Evolutionary conservation across 2,329 filamentous ascomycete genomes (phyloP), one percentile per base, ranked within the genome.

Genomic region (Chaetomiaceae sp.): DNA sequence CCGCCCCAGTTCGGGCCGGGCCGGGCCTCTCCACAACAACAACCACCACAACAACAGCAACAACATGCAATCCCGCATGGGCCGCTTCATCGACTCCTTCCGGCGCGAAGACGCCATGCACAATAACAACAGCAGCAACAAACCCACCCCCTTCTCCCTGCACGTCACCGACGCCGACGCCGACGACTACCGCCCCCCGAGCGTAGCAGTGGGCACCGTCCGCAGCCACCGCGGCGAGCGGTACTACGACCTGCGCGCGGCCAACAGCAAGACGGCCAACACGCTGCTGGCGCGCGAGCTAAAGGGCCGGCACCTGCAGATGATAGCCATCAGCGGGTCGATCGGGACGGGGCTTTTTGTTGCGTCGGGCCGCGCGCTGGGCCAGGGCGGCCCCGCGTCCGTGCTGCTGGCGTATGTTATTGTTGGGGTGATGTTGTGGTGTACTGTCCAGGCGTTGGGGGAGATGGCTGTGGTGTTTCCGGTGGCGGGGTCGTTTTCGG

Each of bases 271-370:
- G 23, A 61, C 60, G 40, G 60, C 61, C 9, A 56, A 48, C 49
- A 56, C 57, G 17, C 46, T 60, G 35, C 51, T 62, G 23, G 55
- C 61, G n/a, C 51, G 61, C 13, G 61, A 62, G 55, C 51, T 63
- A 4, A 93, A 95, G 70, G 83, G 84, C 12, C 78, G 90, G 34
- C 92, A 97, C 71, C 67, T 96, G 66, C 91, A 96, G 49, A 63
- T 63, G 60, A 63, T 63, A 40, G 61, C 92, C 19, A 95, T 96
- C 60, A 89, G 90, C 61, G 91, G 91, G 40, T 93, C 87, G 13
- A 96, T 96, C 62, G 87, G 87, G 51, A 92, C 87, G n/a, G 90
- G 91, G 56, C 74, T 96, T 5, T 96, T 96, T 66, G 88, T 96
- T 33, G 86, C 88, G 25, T 92, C 88, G 0, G 89, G 87, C 42